Base-by-base conservation (phyloP, 2,329 filamentous ascomycete species). In the Colletotrichum musae region DNA sequence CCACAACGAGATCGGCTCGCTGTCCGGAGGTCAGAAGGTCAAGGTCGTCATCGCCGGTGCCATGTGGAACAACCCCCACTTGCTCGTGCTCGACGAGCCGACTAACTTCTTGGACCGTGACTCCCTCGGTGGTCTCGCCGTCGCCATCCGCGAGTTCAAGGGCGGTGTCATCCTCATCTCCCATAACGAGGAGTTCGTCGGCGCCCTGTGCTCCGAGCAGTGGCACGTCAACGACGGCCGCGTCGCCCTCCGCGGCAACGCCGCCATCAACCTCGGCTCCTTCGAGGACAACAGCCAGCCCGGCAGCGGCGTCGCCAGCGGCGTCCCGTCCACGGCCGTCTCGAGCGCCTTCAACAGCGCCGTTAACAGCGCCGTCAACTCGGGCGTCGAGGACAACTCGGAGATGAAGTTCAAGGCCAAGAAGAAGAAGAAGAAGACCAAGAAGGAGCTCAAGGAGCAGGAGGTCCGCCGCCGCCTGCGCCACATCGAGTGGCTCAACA, bases 61-160 rank as follows among this genome's bases (percentile, higher is more conserved):
- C 75, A 97, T 97, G 94, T 97, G 95, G 95, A 98, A 98, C 85
- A 98, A 98, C 86, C 96, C 96, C 1, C 96, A 99, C 85, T 84
- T 99, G 77, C 90, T 99, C 71, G 96, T 99, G 57, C 92, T 99
- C 26, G 96, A 99, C 88, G 95, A 99, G 84, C 96, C 96, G 68
- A 98, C 96, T 80, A 99, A 99, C 86, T 99, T 98, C 89, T 91
- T 99, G 86, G 96, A 99, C 79, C 94, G 96, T 75, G 96, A 99
- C 84, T 97, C 95, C 16, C 91, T 99, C 18, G 97, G 96, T 78
- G 96, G 95, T 81, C 89, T 99, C 64, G 95, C 96, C n/a, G 94
- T 97, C 48, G 96, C 96, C 73, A 98, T 99, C 77, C 94, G 95
- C 74, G 96, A 98, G 79, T 99, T 97, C 90, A 97, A 94, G 86